Conservation (phyloP, 768 basidiomycete genomes). For the Psilocybe cubensis region DNA sequence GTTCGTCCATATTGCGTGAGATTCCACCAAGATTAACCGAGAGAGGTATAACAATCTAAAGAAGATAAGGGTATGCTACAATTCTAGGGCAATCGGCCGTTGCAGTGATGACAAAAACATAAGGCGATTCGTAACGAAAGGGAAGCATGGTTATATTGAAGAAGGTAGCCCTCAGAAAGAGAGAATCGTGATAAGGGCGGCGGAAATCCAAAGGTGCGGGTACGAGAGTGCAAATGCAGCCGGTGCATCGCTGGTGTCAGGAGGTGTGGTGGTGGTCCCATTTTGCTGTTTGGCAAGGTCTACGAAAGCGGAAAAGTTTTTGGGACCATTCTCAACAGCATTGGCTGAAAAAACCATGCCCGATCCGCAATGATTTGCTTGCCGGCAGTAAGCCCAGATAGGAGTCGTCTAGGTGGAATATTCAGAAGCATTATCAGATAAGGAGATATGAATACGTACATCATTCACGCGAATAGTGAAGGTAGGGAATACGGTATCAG, state of each 20-base stretch:
- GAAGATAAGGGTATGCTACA: background rate
- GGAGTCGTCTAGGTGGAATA: conserved; percentile 43
- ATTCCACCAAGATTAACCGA: background rate
- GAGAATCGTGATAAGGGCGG: background rate
- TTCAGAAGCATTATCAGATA: background rate
- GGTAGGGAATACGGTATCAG: conserved; percentile 50
- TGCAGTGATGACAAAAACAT: background rate
- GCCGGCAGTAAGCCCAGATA: conserved; percentile 60
- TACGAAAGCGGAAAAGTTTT: conserved; percentile 57
- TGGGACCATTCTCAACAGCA: conserved; percentile 50
- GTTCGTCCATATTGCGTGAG: background rate
- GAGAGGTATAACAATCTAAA: background rate
- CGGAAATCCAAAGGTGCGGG: background rate
- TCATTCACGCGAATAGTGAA: conserved; percentile 59
- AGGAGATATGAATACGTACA: conserved; percentile 29
- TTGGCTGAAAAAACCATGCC: conserved; percentile 69
- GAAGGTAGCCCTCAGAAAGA: background rate
- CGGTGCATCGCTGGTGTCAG: conserved; percentile 6
- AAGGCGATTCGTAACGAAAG: background rate
- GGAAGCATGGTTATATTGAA: background rate
- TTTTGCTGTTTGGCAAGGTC: conserved; percentile 47
- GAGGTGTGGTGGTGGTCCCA: conserved; percentile 33
- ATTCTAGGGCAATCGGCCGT: background rate
- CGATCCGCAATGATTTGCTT: conserved; percentile 50
- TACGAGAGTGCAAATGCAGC: background rate